These are phyloP conservation scores for Aspergillus neoniger DNA, from an alignment of 2,329 filamentous ascomycete species.

Conservation along the genomic window DNA sequence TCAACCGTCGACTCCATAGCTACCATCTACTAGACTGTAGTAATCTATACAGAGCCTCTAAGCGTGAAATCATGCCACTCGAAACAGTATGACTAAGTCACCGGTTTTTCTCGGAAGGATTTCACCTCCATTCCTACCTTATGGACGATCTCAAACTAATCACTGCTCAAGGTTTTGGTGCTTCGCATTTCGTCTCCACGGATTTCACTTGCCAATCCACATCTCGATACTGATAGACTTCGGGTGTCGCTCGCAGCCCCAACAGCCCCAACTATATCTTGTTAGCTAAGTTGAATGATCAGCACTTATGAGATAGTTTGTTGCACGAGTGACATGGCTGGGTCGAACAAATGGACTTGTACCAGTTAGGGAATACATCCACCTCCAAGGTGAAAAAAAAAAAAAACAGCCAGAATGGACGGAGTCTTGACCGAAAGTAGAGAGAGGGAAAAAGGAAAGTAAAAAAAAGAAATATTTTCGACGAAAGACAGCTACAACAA, in stretches of 20 bases:
- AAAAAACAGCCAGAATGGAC: not conserved
- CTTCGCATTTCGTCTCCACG: not conserved
- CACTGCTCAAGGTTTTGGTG: not conserved
- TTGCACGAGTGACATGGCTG: not conserved
- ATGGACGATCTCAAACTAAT: slow-evolving; percentile 1
- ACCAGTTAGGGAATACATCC: not conserved
- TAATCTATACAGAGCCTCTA: not conserved
- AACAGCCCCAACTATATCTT: not conserved
- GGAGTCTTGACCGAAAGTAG: not conserved
- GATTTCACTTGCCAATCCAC: not conserved
- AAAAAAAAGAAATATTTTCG: not conserved
- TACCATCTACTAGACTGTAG: not conserved
- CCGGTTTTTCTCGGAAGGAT: slow-evolving; percentile 1
- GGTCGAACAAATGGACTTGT: not conserved
- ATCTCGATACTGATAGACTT: not conserved
- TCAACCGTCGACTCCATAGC: not conserved
- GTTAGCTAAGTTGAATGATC: no score
- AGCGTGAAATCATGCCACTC: slow-evolving; percentile 3
- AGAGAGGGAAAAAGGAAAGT: not conserved
- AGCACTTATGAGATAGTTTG: no score
- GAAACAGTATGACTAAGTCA: not conserved
- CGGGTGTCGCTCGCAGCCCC: not conserved
- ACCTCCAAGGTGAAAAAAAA: not conserved
- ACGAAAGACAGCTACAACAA: not conserved
- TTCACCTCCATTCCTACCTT: not conserved